Percentiles rank a stretch among this genome's conserved stretches.
These are phyloP conservation scores for Globisporangium splendens DNA, from an alignment of 352 stramenopile genomes.

Conservation along the genomic window DNA sequence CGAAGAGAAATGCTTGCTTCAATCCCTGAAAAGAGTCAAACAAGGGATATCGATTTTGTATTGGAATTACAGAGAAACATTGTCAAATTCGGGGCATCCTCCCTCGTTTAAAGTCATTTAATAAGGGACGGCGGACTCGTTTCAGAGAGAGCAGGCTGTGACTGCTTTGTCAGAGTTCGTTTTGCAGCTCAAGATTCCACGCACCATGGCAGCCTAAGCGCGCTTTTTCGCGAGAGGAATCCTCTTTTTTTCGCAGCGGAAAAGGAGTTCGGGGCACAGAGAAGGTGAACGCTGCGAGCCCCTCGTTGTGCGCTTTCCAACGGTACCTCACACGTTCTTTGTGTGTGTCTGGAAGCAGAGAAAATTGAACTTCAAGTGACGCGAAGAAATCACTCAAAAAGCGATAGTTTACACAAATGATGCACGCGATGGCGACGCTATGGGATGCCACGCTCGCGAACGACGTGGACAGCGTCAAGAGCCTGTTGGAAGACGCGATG, in stretches of 20 bases:
- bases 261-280: not conserved
- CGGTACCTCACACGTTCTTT: conserved; percentile 1
- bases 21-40: not conserved
- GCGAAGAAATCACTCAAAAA: too few species aligned
- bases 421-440: conserved; percentile 6
- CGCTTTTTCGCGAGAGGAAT: conserved; percentile 4
- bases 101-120: too few species aligned
- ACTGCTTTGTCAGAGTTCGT: too few species aligned
- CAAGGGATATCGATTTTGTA: not conserved
- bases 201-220: conserved; percentile 5
- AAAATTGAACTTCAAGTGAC: not conserved
- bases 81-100: not conserved
- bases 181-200: too few species aligned
- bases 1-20: too few species aligned
- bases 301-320: conserved; percentile 1
- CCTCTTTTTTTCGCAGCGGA: conserved; percentile 7
- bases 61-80: conserved; percentile 10
- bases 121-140: too few species aligned
- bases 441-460: conserved; percentile 3
- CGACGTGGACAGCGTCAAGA: conserved; percentile 3
- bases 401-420: not conserved
- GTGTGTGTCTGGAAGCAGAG: conserved; percentile 5
- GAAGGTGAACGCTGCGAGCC: not conserved
- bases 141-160: too few species aligned
- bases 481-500: conserved; percentile 22